Conservation (phyloP, 495 filamentous ascomycete genomes). For the Lasiosphaeria ovina region DNA sequence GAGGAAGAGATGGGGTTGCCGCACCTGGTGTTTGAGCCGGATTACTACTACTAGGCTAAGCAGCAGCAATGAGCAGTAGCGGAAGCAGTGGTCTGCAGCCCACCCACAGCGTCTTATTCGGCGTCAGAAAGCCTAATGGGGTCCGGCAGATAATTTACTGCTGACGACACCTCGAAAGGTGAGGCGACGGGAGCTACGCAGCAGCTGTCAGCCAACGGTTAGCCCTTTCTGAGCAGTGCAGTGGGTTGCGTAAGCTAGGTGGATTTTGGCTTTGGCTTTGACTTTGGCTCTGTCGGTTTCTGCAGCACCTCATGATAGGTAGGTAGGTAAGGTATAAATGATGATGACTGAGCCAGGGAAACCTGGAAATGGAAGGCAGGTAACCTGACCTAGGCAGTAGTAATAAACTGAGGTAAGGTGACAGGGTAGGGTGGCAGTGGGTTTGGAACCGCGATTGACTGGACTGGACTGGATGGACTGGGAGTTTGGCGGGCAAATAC, state of each 20-base stretch:
- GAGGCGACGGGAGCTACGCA: too few relatives aligned
- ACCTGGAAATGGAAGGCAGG: background rate
- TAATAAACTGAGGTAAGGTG: too few relatives aligned
- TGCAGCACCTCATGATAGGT: too few relatives aligned
- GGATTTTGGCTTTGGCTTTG: too few relatives aligned
- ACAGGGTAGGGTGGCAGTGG: too few relatives aligned
- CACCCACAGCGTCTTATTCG: background rate
- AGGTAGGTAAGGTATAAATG: too few relatives aligned
- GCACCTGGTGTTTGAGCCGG: background rate
- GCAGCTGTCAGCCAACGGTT: background rate
- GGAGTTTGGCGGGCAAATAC: too few relatives aligned
- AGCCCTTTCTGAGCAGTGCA: background rate
- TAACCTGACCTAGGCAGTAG: background rate
- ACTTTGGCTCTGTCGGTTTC: too few relatives aligned
- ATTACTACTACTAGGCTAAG: background rate
- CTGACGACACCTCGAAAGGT: too few relatives aligned
- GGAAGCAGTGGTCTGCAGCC: background rate
- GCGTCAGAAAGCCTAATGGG: background rate
- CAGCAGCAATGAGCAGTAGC: background rate
- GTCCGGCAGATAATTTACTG: slow-evolving; percentile 1
- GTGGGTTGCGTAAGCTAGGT: background rate
- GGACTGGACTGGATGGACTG: too few relatives aligned
- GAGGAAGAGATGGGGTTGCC: background rate
- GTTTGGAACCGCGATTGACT: too few relatives aligned
- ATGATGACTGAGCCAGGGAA: background rate